Base-by-base conservation (phyloP, 495 filamentous ascomycete species). In the Beverwykella pulmonaria region DNA sequence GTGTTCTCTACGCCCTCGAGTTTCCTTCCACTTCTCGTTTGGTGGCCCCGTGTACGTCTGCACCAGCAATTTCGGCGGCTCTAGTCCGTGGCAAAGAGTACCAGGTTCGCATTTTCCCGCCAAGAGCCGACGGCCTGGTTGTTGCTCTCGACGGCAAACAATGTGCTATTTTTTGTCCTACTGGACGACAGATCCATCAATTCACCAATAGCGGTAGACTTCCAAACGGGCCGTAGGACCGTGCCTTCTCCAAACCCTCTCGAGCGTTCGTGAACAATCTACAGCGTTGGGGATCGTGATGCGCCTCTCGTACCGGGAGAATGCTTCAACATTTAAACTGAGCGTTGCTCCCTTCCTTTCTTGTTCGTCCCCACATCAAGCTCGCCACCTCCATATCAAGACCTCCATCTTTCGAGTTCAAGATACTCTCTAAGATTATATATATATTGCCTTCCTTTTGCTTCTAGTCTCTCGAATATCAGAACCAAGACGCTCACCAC, bases 271-370 rank as follows among this genome's bases (percentile, higher is more conserved):
- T 53, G 22, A 50, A 59, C 47, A 53, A 66, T 29, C 50, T 61
- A 41, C 49, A 26, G 22, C 17, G 19, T 14, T n/a, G 39, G 6
- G 39, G 3, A n/a, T 44, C 15, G 30, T 49, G 39, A 61, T 67
- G 36, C 20, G 20, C 64, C 34, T 61, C 57, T 61, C 64, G 57
- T 67, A 61, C 64, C 64, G 64, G 64, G 48, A 59, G 34, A 61
- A 59, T 47, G 19, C 46, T 54, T 47, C 14, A 55, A 61, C 57
- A 67, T 67, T 41, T 67, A 67, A 67, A 36, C 22, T 17, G 57
- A 60, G 48, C 34, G 64, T 55, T 39, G 25, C 52, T 67, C 63
- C 57, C 57, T 67, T 61, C 64, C 64, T 48, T 67, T 67, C 57
- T 47, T 2, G 58, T 55, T 19, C 50, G 61, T 46, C 64, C 23